Conservation (phyloP, 805 yeast species). For the Lipomyces orientalis region DNA sequence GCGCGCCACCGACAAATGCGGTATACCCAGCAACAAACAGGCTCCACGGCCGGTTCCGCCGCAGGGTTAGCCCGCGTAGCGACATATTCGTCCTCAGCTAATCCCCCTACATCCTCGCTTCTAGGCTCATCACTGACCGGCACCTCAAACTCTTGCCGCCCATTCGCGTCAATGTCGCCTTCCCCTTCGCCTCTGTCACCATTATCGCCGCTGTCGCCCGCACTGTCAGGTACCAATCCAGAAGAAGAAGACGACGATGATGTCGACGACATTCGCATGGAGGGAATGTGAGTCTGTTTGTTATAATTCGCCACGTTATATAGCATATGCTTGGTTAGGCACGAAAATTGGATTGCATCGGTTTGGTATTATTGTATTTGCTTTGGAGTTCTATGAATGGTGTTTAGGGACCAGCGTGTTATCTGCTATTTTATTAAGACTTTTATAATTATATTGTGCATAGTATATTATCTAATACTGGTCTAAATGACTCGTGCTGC, state of each 20-base stretch:
- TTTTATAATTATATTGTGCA: background rate
- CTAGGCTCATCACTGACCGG: background rate
- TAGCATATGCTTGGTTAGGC: background rate
- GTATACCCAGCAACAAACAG: background rate
- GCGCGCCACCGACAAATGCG: background rate
- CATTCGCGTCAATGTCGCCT: background rate
- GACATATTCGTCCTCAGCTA: background rate
- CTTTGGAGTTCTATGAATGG: background rate
- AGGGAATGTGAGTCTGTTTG: background rate
- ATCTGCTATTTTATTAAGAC: background rate
- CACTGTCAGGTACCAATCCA: background rate
- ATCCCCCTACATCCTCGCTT: background rate
- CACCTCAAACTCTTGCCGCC: background rate
- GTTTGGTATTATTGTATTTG: background rate
- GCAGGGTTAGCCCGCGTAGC: background rate
- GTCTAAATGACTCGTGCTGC: no score
- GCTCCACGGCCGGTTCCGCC: background rate
- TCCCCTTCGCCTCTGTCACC: constrained; percentile 12
- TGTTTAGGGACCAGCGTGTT: background rate
- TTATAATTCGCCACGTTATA: background rate
- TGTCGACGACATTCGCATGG: background rate
- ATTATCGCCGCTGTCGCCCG: constrained; percentile 15
- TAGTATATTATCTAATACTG: background rate
- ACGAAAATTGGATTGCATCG: background rate
- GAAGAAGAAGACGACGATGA: background rate